These are phyloP conservation scores for Neurospora tetrasperma DNA, from an alignment of 495 filamentous ascomycete genomes.

Conservation along the genomic window DNA sequence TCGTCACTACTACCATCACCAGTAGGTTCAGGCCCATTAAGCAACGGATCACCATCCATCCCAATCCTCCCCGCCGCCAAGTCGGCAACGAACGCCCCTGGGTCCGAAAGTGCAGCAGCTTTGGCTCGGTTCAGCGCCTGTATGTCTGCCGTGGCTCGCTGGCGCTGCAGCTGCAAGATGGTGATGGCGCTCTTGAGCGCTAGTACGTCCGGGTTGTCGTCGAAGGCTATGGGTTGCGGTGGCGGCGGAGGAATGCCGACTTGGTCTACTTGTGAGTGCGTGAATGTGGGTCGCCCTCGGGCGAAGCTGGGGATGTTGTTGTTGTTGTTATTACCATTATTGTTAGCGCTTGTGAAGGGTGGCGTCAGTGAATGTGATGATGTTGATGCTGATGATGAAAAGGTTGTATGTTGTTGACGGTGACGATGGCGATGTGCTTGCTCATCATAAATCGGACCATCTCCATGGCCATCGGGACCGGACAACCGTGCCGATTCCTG, in stretches of 20 bases:
- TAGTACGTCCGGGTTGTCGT: conserved; percentile 72
- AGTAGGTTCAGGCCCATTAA: background rate
- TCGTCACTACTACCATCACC: conserved; percentile 11
- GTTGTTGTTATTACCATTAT: background rate
- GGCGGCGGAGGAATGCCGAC: conserved; percentile 37
- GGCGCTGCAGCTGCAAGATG: conserved; percentile 72
- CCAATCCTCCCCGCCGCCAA: conserved; percentile 42
- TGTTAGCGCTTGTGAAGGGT: background rate
- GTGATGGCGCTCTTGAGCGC: conserved; percentile 71
- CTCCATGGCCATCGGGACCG: background rate
- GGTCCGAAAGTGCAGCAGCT: conserved; percentile 52
- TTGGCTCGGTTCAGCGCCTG: conserved; percentile 52
- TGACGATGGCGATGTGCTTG: background rate
- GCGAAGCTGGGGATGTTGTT: conserved; percentile 19
- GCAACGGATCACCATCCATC: conserved; percentile 25
- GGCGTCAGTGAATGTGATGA: background rate
- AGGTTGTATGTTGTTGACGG: background rate
- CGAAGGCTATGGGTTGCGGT: conserved; percentile 60
- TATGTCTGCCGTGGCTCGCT: conserved; percentile 64
- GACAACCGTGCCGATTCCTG: conserved; percentile 16
- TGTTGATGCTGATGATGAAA: background rate
- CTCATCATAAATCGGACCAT: background rate
- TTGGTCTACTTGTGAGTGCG: conserved; percentile 32
- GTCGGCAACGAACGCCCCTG: conserved; percentile 55
- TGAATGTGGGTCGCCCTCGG: conserved; percentile 26